Evolutionary conservation across 495 filamentous ascomycete species (phyloP).

Genomic region (Aspergillus steynii): DNA sequence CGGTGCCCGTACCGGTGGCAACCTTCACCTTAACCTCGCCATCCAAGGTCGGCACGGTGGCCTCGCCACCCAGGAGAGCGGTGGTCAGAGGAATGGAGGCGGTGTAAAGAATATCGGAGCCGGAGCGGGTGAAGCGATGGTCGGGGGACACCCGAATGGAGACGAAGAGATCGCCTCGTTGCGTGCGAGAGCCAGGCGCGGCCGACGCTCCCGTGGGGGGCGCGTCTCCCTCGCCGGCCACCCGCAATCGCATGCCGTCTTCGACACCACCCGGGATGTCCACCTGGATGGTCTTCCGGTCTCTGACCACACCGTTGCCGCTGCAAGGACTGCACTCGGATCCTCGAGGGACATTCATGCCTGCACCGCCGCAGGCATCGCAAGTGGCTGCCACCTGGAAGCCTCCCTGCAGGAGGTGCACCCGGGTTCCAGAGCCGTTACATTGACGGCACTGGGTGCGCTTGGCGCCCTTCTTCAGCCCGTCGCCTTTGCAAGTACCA

Average conservation of each 20-base stretch:
- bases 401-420: slow-evolving; percentile 85
- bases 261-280: slow-evolving; percentile 95
- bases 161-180: slow-evolving; percentile 84
- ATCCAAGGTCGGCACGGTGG: slow-evolving; percentile 85
- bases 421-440: slow-evolving; percentile 79
- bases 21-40: slow-evolving; percentile 87
- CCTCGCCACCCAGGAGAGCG: slow-evolving; percentile 86
- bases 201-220: slow-evolving; percentile 67
- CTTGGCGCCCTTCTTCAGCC: slow-evolving; percentile 78
- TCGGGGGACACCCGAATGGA: slow-evolving; percentile 81
- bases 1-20: slow-evolving; percentile 85
- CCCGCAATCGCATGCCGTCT: slow-evolving; percentile 86
- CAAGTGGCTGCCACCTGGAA: slow-evolving; percentile 96
- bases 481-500: slow-evolving; percentile 76
- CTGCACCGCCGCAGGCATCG: slow-evolving; percentile 72
- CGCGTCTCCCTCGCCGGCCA: slow-evolving; percentile 82
- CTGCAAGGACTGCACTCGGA: slow-evolving; percentile 75
- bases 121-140: slow-evolving; percentile 78
- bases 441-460: slow-evolving; percentile 74
- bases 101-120: slow-evolving; percentile 89
- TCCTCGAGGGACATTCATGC: slow-evolving; percentile 68
- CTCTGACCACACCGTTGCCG: slow-evolving; percentile 76
- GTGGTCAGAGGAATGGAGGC: slow-evolving; percentile 90
- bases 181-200: slow-evolving; percentile 56
- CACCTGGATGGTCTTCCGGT: slow-evolving; percentile 74